phyloP scores from a whole-genome alignment of 495 filamentous ascomycete species.

The Amorphotheca resinae region DNA sequence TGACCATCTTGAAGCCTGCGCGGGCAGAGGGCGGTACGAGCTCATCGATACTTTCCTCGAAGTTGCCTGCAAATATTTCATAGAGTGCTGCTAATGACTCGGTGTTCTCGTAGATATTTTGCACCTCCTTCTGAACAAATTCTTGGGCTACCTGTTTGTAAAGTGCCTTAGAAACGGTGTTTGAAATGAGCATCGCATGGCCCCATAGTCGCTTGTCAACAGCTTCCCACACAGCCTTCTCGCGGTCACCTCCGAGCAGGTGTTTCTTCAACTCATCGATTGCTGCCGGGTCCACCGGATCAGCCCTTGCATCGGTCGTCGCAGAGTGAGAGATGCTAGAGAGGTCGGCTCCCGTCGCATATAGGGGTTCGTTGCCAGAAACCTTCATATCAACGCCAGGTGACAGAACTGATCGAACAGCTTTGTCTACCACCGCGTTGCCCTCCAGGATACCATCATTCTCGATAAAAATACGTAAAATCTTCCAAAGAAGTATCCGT shows the following conservation, averaged over 20 bases:
- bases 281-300: slow-evolving; percentile 52
- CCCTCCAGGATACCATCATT: slow-evolving; percentile 73
- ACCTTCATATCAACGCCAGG: slow-evolving; percentile 37
- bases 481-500: slow-evolving; percentile 77
- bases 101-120: slow-evolving; percentile 57
- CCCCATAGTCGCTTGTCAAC: slow-evolving; percentile 93
- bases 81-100: slow-evolving; percentile 85
- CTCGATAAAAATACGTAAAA: slow-evolving; percentile 69
- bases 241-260: slow-evolving; percentile 68
- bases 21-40: slow-evolving; percentile 90
- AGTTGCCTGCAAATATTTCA: slow-evolving; percentile 83
- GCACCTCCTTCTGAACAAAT: slow-evolving; percentile 86
- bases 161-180: slow-evolving; percentile 50
- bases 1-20: slow-evolving; percentile 82
- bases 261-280: slow-evolving; percentile 53
- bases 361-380: slow-evolving; percentile 21
- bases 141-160: slow-evolving; percentile 92
- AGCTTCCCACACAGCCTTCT: slow-evolving; percentile 87
- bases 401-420: slow-evolving; percentile 60
- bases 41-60: slow-evolving; percentile 89
- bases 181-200: slow-evolving; percentile 86
- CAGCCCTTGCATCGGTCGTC: slow-evolving; percentile 27
- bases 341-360: slow-evolving; percentile 23
- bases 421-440: slow-evolving; percentile 56
- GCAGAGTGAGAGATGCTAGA: slow-evolving; percentile 17